A percentile compares a stretch with the other conserved stretches of the same genome.
Evolutionary conservation across 2,329 filamentous ascomycete genomes (phyloP).

Genomic region (Epichloe coenophiala): DNA sequence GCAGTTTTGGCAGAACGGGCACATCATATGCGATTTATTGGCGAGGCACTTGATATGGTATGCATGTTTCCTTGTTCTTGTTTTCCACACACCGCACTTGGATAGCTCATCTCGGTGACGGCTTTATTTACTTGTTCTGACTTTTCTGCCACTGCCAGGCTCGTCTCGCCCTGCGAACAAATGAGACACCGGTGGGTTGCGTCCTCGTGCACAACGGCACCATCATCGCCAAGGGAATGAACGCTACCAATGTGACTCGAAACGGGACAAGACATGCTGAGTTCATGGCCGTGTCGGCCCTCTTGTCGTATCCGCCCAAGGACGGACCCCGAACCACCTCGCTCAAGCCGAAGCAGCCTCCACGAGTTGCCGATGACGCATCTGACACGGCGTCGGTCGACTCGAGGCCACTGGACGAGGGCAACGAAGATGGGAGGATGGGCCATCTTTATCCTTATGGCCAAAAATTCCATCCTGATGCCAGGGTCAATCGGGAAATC

Average conservation of each 20-base stretch:
- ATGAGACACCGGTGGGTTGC: conserved; percentile 94
- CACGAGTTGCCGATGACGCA: conserved; percentile 5
- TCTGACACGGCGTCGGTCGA: conserved; percentile 14
- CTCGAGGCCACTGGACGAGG: conserved; percentile 21
- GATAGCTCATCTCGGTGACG: no score
- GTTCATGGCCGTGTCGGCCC: conserved; percentile 65
- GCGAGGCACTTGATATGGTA: conserved; percentile 78
- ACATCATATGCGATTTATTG: conserved; percentile 51
- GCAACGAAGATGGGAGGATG: conserved; percentile 39
- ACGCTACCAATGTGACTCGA: conserved; percentile 84
- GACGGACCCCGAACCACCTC: conserved; percentile 17
- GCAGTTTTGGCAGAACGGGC: conserved; percentile 19
- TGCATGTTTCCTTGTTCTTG: conserved; percentile 20
- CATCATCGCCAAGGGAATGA: conserved; percentile 85
- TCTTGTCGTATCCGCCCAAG: conserved; percentile 30
- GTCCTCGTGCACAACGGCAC: conserved; percentile 71
- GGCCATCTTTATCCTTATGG: conserved; percentile 48
- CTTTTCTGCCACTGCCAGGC: conserved; percentile 40
- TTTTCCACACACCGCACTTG: neutral
- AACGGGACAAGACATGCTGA: conserved; percentile 92
- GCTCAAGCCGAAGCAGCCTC: conserved; percentile 21
- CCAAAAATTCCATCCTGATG: conserved; percentile 40
- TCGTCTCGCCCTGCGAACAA: conserved; percentile 66
- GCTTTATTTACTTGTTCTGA: no score
- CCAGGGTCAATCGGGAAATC: conserved; percentile 51